Evolutionary conservation across 2,329 filamentous ascomycete genomes (phyloP).

Genomic region (Calonectria multiphialidica): DNA sequence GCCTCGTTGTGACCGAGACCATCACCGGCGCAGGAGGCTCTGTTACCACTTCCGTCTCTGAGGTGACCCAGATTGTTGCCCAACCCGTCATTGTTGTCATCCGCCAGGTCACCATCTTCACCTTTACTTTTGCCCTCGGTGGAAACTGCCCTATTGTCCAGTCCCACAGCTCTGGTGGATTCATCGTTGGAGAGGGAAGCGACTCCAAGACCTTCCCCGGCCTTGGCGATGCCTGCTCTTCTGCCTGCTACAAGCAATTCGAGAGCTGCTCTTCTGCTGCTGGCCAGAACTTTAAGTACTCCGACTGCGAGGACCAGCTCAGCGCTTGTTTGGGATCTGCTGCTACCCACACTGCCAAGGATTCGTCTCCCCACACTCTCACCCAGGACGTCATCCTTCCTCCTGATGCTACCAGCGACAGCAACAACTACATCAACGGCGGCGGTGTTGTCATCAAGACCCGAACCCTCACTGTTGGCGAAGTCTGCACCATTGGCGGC

Average conservation of each 20-base stretch:
- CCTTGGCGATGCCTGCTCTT: constrained; percentile 36
- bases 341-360: constrained; percentile 36
- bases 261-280: constrained; percentile 36
- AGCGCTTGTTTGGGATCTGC: constrained; percentile 39
- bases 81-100: constrained; percentile 20
- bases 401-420: constrained; percentile 35
- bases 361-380: constrained; percentile 31
- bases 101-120: constrained; percentile 29
- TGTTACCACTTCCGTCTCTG: constrained; percentile 18
- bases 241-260: constrained; percentile 44
- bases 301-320: constrained; percentile 42
- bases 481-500: constrained; percentile 41
- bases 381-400: constrained; percentile 43
- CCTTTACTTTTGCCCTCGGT: constrained; percentile 35
- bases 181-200: constrained; percentile 35
- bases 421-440: constrained; percentile 32
- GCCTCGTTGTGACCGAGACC: constrained; percentile 13
- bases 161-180: constrained; percentile 32
- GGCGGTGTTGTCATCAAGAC: constrained; percentile 41
- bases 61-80: constrained; percentile 24
- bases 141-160: constrained; percentile 43
- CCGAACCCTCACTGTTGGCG: constrained; percentile 41
- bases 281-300: constrained; percentile 40
- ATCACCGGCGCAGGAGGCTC: constrained; percentile 6
- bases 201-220: constrained; percentile 35